Percentiles rank a stretch among this genome's conserved stretches.
These are phyloP conservation scores for Lagenaria siceraria DNA, from an alignment of 306 rosid species.

Conservation along the genomic window DNA sequence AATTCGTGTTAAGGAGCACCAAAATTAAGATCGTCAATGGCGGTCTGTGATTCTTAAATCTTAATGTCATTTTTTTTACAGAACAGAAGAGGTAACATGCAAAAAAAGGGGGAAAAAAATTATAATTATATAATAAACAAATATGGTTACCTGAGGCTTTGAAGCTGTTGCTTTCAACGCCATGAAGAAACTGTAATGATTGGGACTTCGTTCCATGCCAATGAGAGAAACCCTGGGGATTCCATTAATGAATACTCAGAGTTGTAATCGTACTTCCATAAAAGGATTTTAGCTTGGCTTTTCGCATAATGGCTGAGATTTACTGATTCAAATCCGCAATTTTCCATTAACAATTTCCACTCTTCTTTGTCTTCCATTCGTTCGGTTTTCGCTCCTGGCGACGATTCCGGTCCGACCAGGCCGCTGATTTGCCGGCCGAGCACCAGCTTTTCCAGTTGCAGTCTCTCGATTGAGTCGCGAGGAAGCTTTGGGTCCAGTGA, in stretches of 20 bases:
- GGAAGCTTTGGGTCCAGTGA: constrained; percentile 63
- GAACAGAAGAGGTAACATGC: not conserved
- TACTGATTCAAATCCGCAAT: constrained; percentile 53
- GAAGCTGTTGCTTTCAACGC: constrained; percentile 40
- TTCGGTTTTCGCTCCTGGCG: constrained; percentile 27
- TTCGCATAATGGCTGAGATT: constrained; percentile 67
- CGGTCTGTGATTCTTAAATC: constrained; percentile 31
- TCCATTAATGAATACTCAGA: constrained; percentile 45
- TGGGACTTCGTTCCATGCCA: constrained; percentile 82
- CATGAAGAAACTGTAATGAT: constrained; percentile 79
- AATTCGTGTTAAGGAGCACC: no score
- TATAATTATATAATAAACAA: not conserved
- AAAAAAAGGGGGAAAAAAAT: no score
- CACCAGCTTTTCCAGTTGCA: constrained; percentile 48
- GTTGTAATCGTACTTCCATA: constrained; percentile 67
- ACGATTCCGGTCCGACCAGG: constrained; percentile 29
- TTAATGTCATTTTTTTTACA: not conserved
- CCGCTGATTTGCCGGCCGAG: constrained; percentile 56
- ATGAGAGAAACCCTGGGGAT: constrained; percentile 59
- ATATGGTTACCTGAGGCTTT: not conserved
- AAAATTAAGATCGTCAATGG: constrained; percentile 1
- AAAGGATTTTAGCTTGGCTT: constrained; percentile 72
- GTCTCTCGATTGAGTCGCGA: constrained; percentile 55
- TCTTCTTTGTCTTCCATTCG: constrained; percentile 71
- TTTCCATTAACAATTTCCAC: constrained; percentile 71